Percentiles rank a stretch among this genome's conserved stretches.
Evolutionary conservation across 345 rosid genomes (phyloP).

Genomic region (Eucalyptus victrix): DNA sequence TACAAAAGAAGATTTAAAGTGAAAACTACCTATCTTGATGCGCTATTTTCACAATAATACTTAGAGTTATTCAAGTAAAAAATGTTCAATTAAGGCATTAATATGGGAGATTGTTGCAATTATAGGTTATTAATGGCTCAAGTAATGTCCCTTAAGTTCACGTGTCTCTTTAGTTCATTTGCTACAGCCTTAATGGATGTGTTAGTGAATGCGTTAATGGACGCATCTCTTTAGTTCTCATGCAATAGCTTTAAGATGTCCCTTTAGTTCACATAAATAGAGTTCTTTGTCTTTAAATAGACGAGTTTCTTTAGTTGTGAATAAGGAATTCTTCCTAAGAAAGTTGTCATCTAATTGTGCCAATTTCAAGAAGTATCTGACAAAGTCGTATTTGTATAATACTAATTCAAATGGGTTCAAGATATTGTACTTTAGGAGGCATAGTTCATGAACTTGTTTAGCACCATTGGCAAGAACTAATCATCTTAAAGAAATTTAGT

Average conservation of each 20-base stretch:
- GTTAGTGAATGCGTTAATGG: neutral
- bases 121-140: neutral
- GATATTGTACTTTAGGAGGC: neutral
- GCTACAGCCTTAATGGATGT: fast-evolving
- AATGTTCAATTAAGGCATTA: too few species aligned
- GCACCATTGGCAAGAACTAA: fast-evolving
- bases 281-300: neutral
- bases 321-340: neutral
- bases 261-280: neutral
- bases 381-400: neutral
- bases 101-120: too few species aligned
- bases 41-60: too few species aligned
- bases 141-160: neutral
- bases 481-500: fast-evolving
- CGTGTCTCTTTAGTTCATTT: fast-evolving
- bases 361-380: neutral
- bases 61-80: too few species aligned
- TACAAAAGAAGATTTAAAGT: too few species aligned
- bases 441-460: fast-evolving
- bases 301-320: neutral
- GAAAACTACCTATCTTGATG: too few species aligned
- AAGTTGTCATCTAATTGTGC: neutral
- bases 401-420: neutral
- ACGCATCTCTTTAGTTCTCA: neutral
- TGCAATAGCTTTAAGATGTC: fast-evolving